Conservation (phyloP, 2,329 filamentous ascomycete species). For the Gnomoniopsis smithogilvyi region DNA sequence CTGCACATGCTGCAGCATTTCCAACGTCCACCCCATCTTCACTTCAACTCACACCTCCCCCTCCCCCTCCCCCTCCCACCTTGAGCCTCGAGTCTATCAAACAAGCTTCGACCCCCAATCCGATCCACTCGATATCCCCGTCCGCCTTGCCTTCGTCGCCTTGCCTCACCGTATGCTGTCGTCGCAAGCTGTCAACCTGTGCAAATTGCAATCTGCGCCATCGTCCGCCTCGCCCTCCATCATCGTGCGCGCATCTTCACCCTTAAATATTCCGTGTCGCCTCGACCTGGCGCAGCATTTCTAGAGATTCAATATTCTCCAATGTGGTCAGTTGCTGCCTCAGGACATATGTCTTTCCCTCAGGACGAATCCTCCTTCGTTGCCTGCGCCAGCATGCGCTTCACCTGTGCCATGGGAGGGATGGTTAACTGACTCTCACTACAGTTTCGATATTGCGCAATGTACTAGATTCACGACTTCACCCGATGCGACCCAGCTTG, state of each 20-base stretch:
- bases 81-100: background rate
- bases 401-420: background rate
- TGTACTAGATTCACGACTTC: conserved; percentile 28
- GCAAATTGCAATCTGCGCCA: conserved; percentile 11
- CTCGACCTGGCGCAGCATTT: background rate
- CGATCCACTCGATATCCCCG: conserved; percentile 2
- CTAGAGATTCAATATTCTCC: background rate
- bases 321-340: conserved; percentile 19
- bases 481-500: conserved; percentile 32
- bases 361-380: background rate
- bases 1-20: too few species aligned
- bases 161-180: background rate
- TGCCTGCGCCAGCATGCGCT: background rate
- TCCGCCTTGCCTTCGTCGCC: conserved; percentile 10
- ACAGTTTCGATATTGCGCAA: conserved; percentile 23
- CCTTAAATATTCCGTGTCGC: conserved; percentile 16
- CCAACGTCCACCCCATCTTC: background rate
- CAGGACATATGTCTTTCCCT: background rate
- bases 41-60: background rate
- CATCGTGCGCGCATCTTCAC: background rate
- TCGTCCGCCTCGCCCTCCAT: conserved; percentile 9
- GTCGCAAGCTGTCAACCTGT: conserved; percentile 10
- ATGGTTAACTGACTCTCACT: conserved; percentile 15
- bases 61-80: conserved; percentile 2
- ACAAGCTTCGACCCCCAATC: conserved; percentile 9